Base-by-base conservation (phyloP, 106 monocot genomes). In the Apostasia ramifera region DNA sequence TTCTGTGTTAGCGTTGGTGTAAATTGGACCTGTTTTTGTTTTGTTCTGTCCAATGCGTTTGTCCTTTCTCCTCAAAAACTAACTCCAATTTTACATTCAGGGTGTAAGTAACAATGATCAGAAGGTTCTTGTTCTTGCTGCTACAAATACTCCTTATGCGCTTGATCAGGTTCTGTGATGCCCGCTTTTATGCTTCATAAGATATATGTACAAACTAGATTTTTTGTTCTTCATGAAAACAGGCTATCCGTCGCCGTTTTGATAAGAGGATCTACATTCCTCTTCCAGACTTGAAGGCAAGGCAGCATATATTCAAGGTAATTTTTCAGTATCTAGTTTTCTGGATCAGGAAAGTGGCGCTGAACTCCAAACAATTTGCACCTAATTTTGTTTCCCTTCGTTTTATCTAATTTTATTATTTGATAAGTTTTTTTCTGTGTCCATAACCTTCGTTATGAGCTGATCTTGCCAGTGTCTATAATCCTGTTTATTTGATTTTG, bases 231-330 rank as follows among this genome's bases (percentile, higher is more conserved):
- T 66, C 4, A 50, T 12, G 12, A 2, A 42, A 72, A 26, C 26
- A 91, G 91, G 91, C 91, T 44, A 79, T 91, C 57, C 66, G 91
- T n/a, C 72, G 91, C 43, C 86, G 91, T 80, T 91, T 91, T 78
- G 91, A 91, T 63, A 91, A 91, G 78, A 68, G 91, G 26, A 91
- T 91, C 64, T 84, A 91, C 67, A 91, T 91, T 72, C 91, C 91
- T 77, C 86, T 91, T 41, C 91, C 91, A 59, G 91, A 91, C 59
- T 41, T 71, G 43, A 91, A 91, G 80, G 91, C 91, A 26, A 84
- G 91, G 70, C 91, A 91, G 58, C 91, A 91, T 76, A 91, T 91
- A 86, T 91, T 91, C 64, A 86, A 91, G 86, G 91, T 92, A 26
- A 26, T 26, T 26, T 26, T 26, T 26, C 26, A 26, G 26, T 26